phyloP scores from a whole-genome alignment of 1,139 yeast species.

The Yarrowia galli region DNA sequence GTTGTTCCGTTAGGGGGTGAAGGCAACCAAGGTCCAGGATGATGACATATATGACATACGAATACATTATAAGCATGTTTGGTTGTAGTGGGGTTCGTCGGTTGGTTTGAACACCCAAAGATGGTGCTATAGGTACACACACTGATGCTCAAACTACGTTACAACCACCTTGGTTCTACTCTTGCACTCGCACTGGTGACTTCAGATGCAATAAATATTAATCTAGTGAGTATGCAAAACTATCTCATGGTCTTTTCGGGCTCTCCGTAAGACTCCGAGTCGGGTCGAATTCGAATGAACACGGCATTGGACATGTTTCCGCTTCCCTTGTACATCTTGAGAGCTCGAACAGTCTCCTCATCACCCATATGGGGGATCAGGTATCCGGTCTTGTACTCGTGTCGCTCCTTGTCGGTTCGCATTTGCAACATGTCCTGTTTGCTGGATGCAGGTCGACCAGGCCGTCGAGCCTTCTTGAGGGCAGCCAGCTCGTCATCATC shows the following conservation, averaged over 20 bases:
- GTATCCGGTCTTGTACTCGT: slow-evolving; percentile 73
- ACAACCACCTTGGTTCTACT: too few species aligned
- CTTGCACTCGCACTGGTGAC: too few species aligned
- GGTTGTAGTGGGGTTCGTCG: too few species aligned
- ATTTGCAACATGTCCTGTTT: slow-evolving; percentile 73
- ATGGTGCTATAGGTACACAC: too few species aligned
- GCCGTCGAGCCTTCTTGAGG: slow-evolving; percentile 68
- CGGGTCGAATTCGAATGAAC: slow-evolving; percentile 49
- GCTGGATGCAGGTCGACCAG: slow-evolving; percentile 83
- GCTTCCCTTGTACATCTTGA: slow-evolving; percentile 79
- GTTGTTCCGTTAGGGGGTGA: neutral
- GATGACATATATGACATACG: neutral
- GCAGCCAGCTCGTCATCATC: slow-evolving; percentile 74
- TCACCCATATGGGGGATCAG: slow-evolving; percentile 74
- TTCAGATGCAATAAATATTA: slow-evolving; percentile 17
- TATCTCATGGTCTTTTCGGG: slow-evolving; percentile 16
- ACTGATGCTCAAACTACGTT: too few species aligned
- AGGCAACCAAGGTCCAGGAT: neutral
- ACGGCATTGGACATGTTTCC: slow-evolving; percentile 79
- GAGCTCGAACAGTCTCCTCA: slow-evolving; percentile 61
- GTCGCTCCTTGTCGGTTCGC: slow-evolving; percentile 64
- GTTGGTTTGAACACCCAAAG: too few species aligned
- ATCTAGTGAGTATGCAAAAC: slow-evolving; percentile 15
- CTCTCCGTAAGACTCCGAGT: slow-evolving; percentile 34
- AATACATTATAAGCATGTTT: neutral